These are phyloP conservation scores for Albugo laibachii DNA, from an alignment of 352 stramenopile genomes.

Conservation along the genomic window DNA sequence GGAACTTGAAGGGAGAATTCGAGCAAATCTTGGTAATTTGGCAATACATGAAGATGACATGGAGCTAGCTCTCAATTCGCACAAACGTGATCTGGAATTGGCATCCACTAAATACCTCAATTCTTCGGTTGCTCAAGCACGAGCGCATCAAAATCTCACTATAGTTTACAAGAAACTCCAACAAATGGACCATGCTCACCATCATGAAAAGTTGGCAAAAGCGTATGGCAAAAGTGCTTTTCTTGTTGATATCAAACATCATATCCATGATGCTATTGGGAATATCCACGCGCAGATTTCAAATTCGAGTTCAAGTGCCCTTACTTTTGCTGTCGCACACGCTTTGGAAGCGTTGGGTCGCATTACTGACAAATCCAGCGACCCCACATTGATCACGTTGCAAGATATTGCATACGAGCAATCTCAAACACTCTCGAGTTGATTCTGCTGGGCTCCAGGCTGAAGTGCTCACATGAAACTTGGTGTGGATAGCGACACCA, in stretches of 20 bases:
- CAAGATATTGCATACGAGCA: too few relatives aligned
- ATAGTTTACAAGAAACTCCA: slow-evolving; percentile 24
- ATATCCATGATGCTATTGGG: slow-evolving; percentile 19
- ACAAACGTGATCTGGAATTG: slow-evolving; percentile 33
- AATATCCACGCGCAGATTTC: slow-evolving; percentile 49
- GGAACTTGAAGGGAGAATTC: slow-evolving; percentile 52
- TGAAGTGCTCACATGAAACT: too few relatives aligned
- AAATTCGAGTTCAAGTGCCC: slow-evolving; percentile 11
- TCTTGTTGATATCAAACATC: slow-evolving; percentile 22
- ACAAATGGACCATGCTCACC: too few relatives aligned
- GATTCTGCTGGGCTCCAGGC: too few relatives aligned
- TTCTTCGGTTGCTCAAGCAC: slow-evolving; percentile 25
- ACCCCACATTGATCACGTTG: too few relatives aligned
- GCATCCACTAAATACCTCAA: slow-evolving; percentile 12
- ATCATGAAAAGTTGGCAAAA: too few relatives aligned
- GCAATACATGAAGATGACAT: slow-evolving; percentile 27
- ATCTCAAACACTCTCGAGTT: too few relatives aligned
- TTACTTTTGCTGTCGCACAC: too few relatives aligned
- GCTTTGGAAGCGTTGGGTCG: too few relatives aligned
- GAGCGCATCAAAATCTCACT: slow-evolving; percentile 49
- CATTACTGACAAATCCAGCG: too few relatives aligned
- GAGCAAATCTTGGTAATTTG: slow-evolving; percentile 63
- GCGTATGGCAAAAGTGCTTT: slow-evolving; percentile 14
- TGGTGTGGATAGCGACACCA: too few relatives aligned
- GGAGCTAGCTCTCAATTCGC: slow-evolving; percentile 30